Evolutionary conservation across 192 early-diverging fungal species (phyloP).

Genomic region (Coemansia sp.): DNA sequence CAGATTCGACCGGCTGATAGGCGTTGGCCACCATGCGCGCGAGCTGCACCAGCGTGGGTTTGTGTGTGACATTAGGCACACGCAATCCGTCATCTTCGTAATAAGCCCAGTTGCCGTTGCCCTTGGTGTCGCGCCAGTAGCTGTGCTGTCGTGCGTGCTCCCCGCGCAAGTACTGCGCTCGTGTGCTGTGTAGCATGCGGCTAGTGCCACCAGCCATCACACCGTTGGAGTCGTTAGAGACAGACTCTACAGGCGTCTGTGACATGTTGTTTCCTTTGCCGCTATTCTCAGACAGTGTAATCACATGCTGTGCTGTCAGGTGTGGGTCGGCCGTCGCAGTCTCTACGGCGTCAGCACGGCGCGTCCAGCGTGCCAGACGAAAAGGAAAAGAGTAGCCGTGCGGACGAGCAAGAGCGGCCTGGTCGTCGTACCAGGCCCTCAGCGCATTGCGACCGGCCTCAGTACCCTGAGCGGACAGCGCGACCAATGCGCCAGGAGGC

Average conservation of each 20-base stretch:
- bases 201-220: conserved; percentile 31
- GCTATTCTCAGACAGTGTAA: conserved; percentile 13
- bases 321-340: neutral
- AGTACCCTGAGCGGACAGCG: conserved; percentile 45
- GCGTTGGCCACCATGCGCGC: conserved; percentile 85
- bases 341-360: neutral
- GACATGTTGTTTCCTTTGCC: neutral
- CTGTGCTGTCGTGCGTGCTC: conserved; percentile 37
- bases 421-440: conserved; percentile 47
- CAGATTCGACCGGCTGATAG: conserved; percentile 64
- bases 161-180: conserved; percentile 33
- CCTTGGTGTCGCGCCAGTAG: conserved; percentile 35
- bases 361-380: conserved; percentile 35
- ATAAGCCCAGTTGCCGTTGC: conserved; percentile 40
- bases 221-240: neutral
- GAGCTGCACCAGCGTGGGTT: conserved; percentile 67
- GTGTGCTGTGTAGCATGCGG: conserved; percentile 29
- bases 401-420: conserved; percentile 30
- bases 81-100: conserved; percentile 52
- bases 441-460: conserved; percentile 33
- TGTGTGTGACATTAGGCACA: conserved; percentile 74
- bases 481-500: conserved; percentile 32
- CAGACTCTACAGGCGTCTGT: neutral
- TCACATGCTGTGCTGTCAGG: conserved; percentile 15
- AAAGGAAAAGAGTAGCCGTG: conserved; percentile 49